Evolutionary conservation across 306 rosid genomes (phyloP), one percentile per base, ranked within the genome.

Genomic region (Castanea crenata): DNA sequence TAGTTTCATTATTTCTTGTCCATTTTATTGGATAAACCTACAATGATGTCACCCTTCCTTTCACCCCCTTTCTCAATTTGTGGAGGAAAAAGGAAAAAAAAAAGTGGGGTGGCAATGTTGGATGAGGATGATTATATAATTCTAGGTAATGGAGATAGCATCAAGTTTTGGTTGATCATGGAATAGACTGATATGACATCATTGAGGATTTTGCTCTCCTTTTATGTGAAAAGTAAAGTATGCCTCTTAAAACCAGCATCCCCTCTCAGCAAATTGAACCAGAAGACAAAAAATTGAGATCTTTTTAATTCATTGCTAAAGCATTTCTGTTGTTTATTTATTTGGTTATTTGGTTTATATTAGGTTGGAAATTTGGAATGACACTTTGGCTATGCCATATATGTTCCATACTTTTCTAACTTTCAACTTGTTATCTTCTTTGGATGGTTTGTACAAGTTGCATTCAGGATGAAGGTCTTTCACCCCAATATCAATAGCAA

Each of bases 401-500:
- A 0, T 62, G 59, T 35, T 25, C 14, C 18, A 29, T 23, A 18
- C 12, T 29, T 63, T 63, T 27, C 59, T 57, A 6, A 59, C 20
- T 44, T 41, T 49, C 51, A 57, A 27, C 23, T 34, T 55, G 21
- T 68, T 14, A 19, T 38, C 62, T 61, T 13, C 46, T 49, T 49
- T 25, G 73, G 54, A 63, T 80, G 46, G 51, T 49, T 71, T 75
- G 49, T 83, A 65, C 84, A 91, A 89, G 95, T 91, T 44, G 92
- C 92, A 6, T 91, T 89, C 88, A 84, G 89, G 78, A 86, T 91
- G 74, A 91, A 91, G 83, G 95, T 91, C 59, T 90, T 88, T 77
- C 94, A 88, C 74, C 94, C 94, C 55, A 91, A 91, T 55, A 87
- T 91, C 75, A 89, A 89, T 78, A 91, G 95, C 88, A 91, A 91